These are phyloP conservation scores for Acanthamoeba lenticulata DNA, from an alignment of 208 protist species.

Conservation along the genomic window DNA sequence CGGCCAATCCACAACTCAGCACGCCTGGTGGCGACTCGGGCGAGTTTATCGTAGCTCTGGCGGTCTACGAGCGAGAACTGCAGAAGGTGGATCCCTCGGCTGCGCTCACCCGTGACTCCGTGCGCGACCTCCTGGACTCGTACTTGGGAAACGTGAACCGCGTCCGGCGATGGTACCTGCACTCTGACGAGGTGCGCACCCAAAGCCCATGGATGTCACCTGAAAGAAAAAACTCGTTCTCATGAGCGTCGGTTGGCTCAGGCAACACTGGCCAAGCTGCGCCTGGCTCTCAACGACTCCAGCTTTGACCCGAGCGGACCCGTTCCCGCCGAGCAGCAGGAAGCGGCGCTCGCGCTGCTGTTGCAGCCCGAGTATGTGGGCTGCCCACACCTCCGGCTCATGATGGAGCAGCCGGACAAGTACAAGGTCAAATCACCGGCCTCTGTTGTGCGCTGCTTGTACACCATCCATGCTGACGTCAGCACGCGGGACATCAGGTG, in stretches of 20 bases:
- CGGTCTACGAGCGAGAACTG: slow-evolving; percentile 7
- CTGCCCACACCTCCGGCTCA: not conserved
- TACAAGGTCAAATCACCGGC: too few species aligned
- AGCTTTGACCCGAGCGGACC: not conserved
- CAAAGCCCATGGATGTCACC: too few species aligned
- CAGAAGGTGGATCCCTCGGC: not conserved
- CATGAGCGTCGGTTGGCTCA: too few species aligned
- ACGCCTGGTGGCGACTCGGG: not conserved
- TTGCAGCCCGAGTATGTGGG: slow-evolving; percentile 7
- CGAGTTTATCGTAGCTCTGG: slow-evolving; percentile 23
- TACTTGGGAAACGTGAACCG: slow-evolving; percentile 15
- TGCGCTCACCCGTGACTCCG: not conserved
- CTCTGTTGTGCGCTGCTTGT: too few species aligned
- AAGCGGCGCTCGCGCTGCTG: not conserved
- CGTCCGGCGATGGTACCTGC: not conserved
- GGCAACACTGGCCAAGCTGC: not conserved
- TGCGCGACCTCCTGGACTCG: not conserved
- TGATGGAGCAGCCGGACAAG: not conserved
- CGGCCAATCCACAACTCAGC: not conserved
- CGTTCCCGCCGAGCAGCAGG: not conserved
- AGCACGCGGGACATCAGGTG: not conserved
- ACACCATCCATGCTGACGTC: too few species aligned
- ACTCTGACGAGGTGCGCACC: not conserved
- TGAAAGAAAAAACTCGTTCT: too few species aligned
- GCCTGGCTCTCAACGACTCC: not conserved